These are phyloP conservation scores for Solanum sejunctum DNA, from an alignment of 257 asterid species.

Conservation along the genomic window DNA sequence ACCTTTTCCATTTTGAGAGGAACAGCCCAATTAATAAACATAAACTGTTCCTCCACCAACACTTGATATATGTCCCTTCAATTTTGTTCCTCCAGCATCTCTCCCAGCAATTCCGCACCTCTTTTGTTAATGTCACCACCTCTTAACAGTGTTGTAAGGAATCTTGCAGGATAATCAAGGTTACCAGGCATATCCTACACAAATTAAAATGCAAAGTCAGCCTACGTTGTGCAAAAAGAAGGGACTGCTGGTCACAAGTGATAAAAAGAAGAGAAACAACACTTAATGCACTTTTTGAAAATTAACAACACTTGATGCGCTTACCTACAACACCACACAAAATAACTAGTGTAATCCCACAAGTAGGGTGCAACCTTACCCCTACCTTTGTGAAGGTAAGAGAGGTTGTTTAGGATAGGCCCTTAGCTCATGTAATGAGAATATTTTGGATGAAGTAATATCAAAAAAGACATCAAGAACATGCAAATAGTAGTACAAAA, in stretches of 20 bases:
- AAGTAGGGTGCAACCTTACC: background rate
- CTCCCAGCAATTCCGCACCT: constrained; percentile 75
- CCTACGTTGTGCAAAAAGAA: background rate
- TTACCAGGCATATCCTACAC: constrained; percentile 51
- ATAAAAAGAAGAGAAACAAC: background rate
- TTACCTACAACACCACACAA: background rate
- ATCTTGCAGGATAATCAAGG: constrained; percentile 53
- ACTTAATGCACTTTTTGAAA: background rate
- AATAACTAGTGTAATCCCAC: background rate
- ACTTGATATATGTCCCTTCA: constrained; percentile 20
- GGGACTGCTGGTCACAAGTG: background rate
- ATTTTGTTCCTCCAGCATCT: constrained; percentile 84
- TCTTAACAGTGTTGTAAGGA: constrained; percentile 67
- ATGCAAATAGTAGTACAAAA: background rate
- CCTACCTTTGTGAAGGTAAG: background rate
- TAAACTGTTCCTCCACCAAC: background rate
- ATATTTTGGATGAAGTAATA: background rate
- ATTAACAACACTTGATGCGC: background rate
- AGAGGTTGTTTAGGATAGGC: background rate
- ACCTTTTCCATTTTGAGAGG: background rate
- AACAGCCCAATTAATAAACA: background rate
- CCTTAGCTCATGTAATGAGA: background rate
- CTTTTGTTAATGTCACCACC: constrained; percentile 78
- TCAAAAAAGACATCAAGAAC: background rate
- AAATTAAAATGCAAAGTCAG: constrained; percentile 2